Percentiles rank a stretch among this genome's conserved stretches.
phyloP scores from a whole-genome alignment of 2,329 filamentous ascomycete genomes.

The Volutella citrinella region DNA sequence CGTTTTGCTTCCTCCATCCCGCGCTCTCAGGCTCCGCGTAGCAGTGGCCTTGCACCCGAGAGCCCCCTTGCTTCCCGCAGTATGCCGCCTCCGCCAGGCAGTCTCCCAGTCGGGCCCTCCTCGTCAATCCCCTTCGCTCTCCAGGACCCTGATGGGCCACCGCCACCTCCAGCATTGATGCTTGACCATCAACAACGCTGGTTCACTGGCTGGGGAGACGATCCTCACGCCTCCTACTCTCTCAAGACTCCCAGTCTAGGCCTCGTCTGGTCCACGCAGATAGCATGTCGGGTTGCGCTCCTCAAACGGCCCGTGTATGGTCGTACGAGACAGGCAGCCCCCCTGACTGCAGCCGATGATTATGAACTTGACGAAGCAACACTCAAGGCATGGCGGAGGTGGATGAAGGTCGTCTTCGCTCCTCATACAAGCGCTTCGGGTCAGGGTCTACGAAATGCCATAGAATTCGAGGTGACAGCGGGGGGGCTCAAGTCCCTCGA shows the following conservation, averaged over 20 bases:
- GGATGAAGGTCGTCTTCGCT: constrained; percentile 88
- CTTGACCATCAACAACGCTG: constrained; percentile 90
- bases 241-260: constrained; percentile 85
- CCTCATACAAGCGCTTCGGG: constrained; percentile 63
- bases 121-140: constrained; percentile 37
- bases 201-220: constrained; percentile 94
- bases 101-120: constrained; percentile 33
- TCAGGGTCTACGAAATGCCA: constrained; percentile 46
- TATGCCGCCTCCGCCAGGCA: constrained; percentile 29
- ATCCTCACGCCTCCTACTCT: constrained; percentile 41
- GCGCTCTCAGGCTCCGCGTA: constrained; percentile 18
- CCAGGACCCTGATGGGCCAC: constrained; percentile 27
- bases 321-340: constrained; percentile 32
- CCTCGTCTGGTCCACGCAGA: constrained; percentile 87
- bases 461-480: constrained; percentile 73
- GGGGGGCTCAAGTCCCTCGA: constrained; percentile 52
- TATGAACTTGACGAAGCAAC: constrained; percentile 42
- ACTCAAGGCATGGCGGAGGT: constrained; percentile 64
- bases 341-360: constrained; percentile 35
- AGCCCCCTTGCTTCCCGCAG: constrained; percentile 50
- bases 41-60: constrained; percentile 34
- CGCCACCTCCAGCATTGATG: constrained; percentile 54
- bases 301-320: constrained; percentile 65
- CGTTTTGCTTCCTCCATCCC: constrained; percentile 55
- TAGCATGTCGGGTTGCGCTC: constrained; percentile 77